Percentiles rank a stretch among this genome's conserved stretches.
These are phyloP conservation scores for Actinomortierella ambigua DNA, from an alignment of 371 early-diverging fungal species.

Conservation along the genomic window DNA sequence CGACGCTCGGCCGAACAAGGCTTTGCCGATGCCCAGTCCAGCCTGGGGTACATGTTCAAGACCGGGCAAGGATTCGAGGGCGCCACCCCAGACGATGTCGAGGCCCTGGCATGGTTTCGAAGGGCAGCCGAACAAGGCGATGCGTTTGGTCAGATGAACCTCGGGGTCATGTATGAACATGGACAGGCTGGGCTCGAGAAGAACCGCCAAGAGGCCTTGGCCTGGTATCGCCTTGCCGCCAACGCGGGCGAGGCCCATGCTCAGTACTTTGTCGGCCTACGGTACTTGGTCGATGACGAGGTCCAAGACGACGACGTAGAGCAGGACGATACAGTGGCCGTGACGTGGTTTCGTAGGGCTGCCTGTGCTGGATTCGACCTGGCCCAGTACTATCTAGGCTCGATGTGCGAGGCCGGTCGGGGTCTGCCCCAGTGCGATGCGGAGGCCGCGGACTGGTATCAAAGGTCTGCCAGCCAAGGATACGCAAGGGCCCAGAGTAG, in stretches of 20 bases:
- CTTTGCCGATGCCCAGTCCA: too few species aligned
- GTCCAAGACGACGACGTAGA: too few species aligned
- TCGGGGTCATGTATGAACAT: slow-evolving; percentile 81
- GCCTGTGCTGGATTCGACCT: too few species aligned
- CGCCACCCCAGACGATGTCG: slow-evolving; percentile 56
- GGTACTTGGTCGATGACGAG: too few species aligned
- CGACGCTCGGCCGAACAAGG: too few species aligned
- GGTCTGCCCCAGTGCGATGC: slow-evolving; percentile 71
- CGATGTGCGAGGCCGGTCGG: slow-evolving; percentile 83
- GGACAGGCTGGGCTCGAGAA: slow-evolving; percentile 71
- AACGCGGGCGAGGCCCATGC: slow-evolving; percentile 75
- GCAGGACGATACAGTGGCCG: too few species aligned
- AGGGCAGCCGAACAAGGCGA: slow-evolving; percentile 76
- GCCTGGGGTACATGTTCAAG: too few species aligned
- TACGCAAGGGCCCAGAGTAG: slow-evolving; percentile 82
- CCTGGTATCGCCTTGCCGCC: slow-evolving; percentile 80
- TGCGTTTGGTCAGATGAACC: slow-evolving; percentile 77
- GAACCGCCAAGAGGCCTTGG: slow-evolving; percentile 68
- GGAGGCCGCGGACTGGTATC: slow-evolving; percentile 75
- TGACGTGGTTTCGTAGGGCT: too few species aligned
- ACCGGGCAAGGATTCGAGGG: too few species aligned
- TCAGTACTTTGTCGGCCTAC: slow-evolving; percentile 69
- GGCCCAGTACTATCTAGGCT: too few species aligned
- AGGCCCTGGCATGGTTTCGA: slow-evolving; percentile 77
- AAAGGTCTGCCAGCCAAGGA: slow-evolving; percentile 63